Evolutionary conservation across 345 rosid species (phyloP), one percentile per base, ranked within the genome.

Genomic region (Trapa incisa): DNA sequence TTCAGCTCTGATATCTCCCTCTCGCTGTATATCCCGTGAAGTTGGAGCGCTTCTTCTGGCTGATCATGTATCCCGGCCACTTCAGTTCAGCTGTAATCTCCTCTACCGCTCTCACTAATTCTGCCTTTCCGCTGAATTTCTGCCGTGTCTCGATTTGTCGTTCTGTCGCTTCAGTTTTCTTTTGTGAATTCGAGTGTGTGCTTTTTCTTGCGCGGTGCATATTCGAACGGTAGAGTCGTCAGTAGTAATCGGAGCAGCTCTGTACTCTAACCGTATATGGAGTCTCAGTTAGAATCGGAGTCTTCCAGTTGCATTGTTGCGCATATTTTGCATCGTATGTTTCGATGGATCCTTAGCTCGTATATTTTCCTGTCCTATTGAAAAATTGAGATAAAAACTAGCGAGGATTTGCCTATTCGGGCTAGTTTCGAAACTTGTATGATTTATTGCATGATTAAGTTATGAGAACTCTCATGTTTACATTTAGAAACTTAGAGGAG

Each of bases 51-150:
- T 58, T 1, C 71, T 43, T 47, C 35, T 57, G 1, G 56, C 66
- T 53, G 16, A 37, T 12, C 65, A 56, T 65, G 74, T 54, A 65
- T 35, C 69, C 69, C 9, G 56, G 74, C 68, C 66, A 65, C 56
- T 52, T 65, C 37, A 71, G 47, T 61, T 62, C 54, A 16, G 53
- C 58, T 56, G 69, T 71, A 71, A 65, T 52, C 48, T 15, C 42
- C 68, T 70, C 68, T 53, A 37, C 11, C 64, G 8, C 60, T 66
- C 61, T 22, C 53, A n/a, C 47, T 42, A 47, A 33, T 11, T 35
- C 37, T 29, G 37, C 47, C 14, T 37, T 45, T 45, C 48, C 11
- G 48, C 48, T 4, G 47, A 29, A 37, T 54, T 69, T 7, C 3
- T 17, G 29, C 29, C 29, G 35, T 48, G 58, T 42, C 13, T 45